Evolutionary conservation across 2,329 filamentous ascomycete species (phyloP).

Genomic region (Hortaea werneckii): DNA sequence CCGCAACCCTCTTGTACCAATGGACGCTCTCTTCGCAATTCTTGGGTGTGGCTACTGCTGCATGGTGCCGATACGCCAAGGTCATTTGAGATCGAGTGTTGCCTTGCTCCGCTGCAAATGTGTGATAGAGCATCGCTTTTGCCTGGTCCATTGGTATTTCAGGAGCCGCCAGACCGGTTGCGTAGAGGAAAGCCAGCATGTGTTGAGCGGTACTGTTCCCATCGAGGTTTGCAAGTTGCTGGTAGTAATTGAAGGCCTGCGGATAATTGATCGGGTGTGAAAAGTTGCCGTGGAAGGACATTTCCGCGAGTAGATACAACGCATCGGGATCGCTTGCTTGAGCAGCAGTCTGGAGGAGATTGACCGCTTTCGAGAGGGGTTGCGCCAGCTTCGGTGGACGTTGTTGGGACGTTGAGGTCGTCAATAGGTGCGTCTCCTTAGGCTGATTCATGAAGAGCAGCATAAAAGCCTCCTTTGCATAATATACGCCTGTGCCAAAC

Average conservation of each 20-base stretch:
- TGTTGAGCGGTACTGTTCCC: constrained; percentile 91
- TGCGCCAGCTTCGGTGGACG: constrained; percentile 35
- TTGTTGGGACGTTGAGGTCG: constrained; percentile 26
- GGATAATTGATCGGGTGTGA: constrained; percentile 74
- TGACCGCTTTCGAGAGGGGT: constrained; percentile 47
- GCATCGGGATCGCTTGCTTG: constrained; percentile 60
- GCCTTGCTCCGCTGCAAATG: constrained; percentile 76
- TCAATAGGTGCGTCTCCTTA: constrained; percentile 32
- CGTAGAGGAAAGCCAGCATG: constrained; percentile 93
- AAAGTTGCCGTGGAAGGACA: constrained; percentile 96
- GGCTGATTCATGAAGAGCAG: constrained; percentile 57
- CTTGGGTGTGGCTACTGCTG: constrained; percentile 73
- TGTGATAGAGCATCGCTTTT: constrained; percentile 86
- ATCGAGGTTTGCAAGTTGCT: constrained; percentile 60
- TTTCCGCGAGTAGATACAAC: constrained; percentile 77
- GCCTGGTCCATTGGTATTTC: constrained; percentile 79
- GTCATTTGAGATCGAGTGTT: constrained; percentile 89
- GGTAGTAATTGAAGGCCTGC: constrained; percentile 71
- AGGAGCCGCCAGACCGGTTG: constrained; percentile 69
- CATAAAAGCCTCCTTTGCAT: constrained; percentile 52
- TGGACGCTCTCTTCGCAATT: constrained; percentile 75
- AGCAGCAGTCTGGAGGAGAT: constrained; percentile 49
- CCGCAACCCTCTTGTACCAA: constrained; percentile 88
- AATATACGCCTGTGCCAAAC: constrained; percentile 48
- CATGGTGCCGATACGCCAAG: constrained; percentile 73